A percentile compares a stretch with the other conserved stretches of the same genome.
phyloP scores from a whole-genome alignment of 2,329 filamentous ascomycete species.

The Aureobasidium sp. region DNA sequence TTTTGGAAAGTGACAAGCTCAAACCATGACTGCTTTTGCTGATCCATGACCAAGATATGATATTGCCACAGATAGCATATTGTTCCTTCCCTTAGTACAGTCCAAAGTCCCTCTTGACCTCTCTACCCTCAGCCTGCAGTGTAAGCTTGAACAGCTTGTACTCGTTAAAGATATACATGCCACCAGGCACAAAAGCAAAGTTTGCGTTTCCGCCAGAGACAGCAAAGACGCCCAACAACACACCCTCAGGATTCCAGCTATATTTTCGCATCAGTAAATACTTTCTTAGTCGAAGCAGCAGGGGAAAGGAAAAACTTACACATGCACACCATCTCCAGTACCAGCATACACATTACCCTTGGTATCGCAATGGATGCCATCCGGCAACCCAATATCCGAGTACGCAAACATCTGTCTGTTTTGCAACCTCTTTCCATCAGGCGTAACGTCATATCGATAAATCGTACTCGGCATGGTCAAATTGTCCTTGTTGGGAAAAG shows the following conservation, averaged over 20 bases:
- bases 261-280: no score
- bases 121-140: conserved; percentile 26
- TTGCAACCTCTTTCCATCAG: conserved; percentile 27
- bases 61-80: no score
- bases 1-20: no score
- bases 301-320: not conserved
- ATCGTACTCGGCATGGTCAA: conserved; percentile 33
- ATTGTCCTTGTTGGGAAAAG: conserved; percentile 20
- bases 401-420: conserved; percentile 16
- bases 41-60: no score
- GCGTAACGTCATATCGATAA: conserved; percentile 35
- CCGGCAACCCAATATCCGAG: conserved; percentile 12
- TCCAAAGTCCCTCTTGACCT: conserved; percentile 26
- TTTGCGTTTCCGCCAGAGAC: conserved; percentile 32
- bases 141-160: conserved; percentile 27
- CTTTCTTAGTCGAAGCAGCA: no score
- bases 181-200: conserved; percentile 27
- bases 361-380: conserved; percentile 17
- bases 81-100: conserved; percentile 10
- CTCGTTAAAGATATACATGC: conserved; percentile 27
- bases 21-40: not conserved
- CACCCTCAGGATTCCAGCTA: conserved; percentile 14
- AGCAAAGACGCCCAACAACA: conserved; percentile 41
- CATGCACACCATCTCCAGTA: conserved; percentile 16
- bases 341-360: conserved; percentile 16